Percentiles rank a stretch among this genome's conserved stretches.
Conservation (phyloP, 495 filamentous ascomycete genomes). For the Penicillium pulvis region DNA sequence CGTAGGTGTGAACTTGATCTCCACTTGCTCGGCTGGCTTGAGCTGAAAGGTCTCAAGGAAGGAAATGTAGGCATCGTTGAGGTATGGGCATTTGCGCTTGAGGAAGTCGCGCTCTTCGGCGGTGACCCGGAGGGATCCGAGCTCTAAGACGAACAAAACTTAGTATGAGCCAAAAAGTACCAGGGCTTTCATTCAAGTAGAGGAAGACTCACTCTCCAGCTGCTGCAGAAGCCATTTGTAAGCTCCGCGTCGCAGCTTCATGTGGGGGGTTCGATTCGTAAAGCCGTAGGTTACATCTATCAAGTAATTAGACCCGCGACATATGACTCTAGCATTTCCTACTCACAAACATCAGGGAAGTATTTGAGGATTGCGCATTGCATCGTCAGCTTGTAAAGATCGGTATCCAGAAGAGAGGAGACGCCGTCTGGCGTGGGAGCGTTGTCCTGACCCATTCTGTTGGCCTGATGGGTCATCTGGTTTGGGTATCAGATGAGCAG, state of each 20-base stretch:
- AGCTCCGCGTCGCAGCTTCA: constrained; percentile 81
- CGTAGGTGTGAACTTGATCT: constrained; percentile 65
- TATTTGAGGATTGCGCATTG: constrained; percentile 93
- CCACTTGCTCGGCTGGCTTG: constrained; percentile 76
- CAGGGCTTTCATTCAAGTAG: not conserved
- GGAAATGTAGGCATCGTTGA: constrained; percentile 72
- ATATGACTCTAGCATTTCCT: not conserved
- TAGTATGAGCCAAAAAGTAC: not conserved
- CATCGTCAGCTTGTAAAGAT: constrained; percentile 99
- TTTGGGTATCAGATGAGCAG: not conserved
- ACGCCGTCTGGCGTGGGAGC: constrained; percentile 64
- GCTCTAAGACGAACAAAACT: constrained; percentile 49
- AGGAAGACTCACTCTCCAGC: constrained; percentile 63
- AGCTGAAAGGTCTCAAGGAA: constrained; percentile 82
- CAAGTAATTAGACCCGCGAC: constrained; percentile 20
- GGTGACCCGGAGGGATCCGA: constrained; percentile 75
- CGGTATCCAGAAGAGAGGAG: constrained; percentile 91
- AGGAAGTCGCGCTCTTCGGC: constrained; percentile 79
- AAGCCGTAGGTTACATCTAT: constrained; percentile 83
- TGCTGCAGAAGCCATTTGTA: constrained; percentile 85
- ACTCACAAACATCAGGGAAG: constrained; percentile 76
- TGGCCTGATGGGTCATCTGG: not conserved
- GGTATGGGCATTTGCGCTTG: constrained; percentile 77
- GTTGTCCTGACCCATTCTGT: constrained; percentile 35
- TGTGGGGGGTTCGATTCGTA: constrained; percentile 92